Conservation (phyloP, 2,329 filamentous ascomycete species). For the Trichothecium sympodiale region DNA sequence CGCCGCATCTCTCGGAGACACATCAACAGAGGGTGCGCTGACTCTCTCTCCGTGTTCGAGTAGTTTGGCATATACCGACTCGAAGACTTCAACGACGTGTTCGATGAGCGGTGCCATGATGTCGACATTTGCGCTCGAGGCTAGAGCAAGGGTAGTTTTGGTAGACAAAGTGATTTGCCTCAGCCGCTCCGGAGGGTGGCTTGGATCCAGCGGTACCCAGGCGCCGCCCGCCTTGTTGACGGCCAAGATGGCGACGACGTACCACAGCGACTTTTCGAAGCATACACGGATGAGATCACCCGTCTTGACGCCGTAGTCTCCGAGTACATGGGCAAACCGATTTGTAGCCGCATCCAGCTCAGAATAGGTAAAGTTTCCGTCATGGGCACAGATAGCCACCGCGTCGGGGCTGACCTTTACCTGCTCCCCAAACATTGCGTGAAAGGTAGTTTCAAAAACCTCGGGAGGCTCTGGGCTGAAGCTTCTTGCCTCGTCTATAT, state of each 20-base stretch:
- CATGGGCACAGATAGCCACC: neutral
- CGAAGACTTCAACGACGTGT: neutral
- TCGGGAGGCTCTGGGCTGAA: neutral
- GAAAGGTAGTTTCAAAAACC: constrained; percentile 4
- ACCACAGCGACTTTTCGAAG: constrained; percentile 10
- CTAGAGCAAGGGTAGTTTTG: neutral
- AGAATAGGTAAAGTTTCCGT: constrained; percentile 7
- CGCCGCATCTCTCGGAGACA: constrained; percentile 5
- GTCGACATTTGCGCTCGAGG: neutral
- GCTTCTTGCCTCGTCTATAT: neutral
- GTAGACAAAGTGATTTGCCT: neutral
- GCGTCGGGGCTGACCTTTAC: constrained; percentile 10
- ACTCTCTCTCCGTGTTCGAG: neutral
- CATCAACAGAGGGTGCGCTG: neutral
- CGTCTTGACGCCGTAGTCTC: constrained; percentile 9
- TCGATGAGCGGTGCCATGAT: neutral
- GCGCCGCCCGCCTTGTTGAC: constrained; percentile 13
- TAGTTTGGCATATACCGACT: neutral
- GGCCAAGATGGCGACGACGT: constrained; percentile 9
- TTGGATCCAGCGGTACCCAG: constrained; percentile 11
- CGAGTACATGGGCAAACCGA: constrained; percentile 6
- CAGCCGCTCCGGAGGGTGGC: neutral
- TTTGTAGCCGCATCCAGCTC: constrained; percentile 7
- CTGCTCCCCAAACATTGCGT: constrained; percentile 4
- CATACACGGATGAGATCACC: constrained; percentile 7